Evolutionary conservation across 1,139 yeast genomes (phyloP), one percentile per base, ranked within the genome.

Genomic region (Nakaseomyces sp.): DNA sequence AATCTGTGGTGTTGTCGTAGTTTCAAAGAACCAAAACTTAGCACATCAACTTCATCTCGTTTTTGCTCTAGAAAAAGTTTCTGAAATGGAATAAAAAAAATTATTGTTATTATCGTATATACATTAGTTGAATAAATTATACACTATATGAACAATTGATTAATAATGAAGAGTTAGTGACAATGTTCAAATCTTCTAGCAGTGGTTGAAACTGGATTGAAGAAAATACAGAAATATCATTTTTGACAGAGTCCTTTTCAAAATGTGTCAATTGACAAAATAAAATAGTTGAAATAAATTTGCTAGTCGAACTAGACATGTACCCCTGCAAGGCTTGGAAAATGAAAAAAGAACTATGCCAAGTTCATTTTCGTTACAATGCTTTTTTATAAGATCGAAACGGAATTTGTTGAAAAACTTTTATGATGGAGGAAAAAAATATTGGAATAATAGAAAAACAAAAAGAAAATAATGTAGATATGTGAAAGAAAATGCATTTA

Each of bases 41-140:
- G n/a, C n/a, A n/a, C n/a, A n/a, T n/a, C n/a, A n/a, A n/a, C n/a
- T n/a, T n/a, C n/a, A n/a, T n/a, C n/a, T n/a, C n/a, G n/a, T n/a
- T n/a, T n/a, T n/a, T n/a, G n/a, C n/a, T n/a, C n/a, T n/a, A n/a
- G n/a, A n/a, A n/a, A n/a, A n/a, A n/a, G n/a, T n/a, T n/a, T n/a
- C n/a, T 10, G 29, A 26, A 26, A 26, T 10, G 8, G 12, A 10
- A 26, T 26, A 10, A 26, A 26, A n/a, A 26, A 12, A n/a, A 26
- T 12, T 9, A 26, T 9, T 26, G n/a, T 26, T 26, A 26, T 26
- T 26, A 22, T 30, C 16, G 36, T 32, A 32, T 32, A 19, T 32
- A 32, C 36, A 18, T 32, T 32, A 32, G 36, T 32, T 32, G 36
- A 32, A 32, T 32, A 32, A 32, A 32, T 32, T 32, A 32, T 32